These are phyloP conservation scores for Singerocomus rubriflavus DNA, from an alignment of 1,284 basidiomycete species.

Conservation along the genomic window DNA sequence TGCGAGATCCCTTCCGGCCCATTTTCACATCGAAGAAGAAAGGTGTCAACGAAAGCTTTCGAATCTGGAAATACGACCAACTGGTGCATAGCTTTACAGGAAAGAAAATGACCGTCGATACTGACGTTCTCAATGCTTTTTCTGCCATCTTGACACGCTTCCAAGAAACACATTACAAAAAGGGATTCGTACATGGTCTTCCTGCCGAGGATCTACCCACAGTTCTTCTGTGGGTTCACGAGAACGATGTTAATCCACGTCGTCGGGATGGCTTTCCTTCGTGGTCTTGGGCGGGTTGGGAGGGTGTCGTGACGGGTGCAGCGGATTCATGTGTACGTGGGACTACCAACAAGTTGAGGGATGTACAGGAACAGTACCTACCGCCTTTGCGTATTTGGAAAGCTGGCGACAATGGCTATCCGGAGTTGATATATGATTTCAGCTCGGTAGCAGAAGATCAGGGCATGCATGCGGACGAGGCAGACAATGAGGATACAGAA, in stretches of 20 bases:
- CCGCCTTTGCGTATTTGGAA: slow-evolving; percentile 1
- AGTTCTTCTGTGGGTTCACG: background rate
- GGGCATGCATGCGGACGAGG: background rate
- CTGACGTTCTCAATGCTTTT: background rate
- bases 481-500: background rate
- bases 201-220: background rate
- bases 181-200: background rate
- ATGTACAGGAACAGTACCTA: background rate
- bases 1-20: background rate
- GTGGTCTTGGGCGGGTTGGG: slow-evolving; percentile 1
- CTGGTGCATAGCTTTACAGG: background rate
- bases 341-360: background rate
- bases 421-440: background rate
- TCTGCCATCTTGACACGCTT: background rate
- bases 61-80: background rate
- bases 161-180: background rate
- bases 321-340: background rate
- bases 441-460: background rate
- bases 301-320: background rate
- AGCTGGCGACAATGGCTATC: background rate
- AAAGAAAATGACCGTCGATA: background rate
- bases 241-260: background rate
- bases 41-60: background rate
- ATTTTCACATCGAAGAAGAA: background rate
- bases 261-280: background rate